Evolutionary conservation across 1,139 yeast species (phyloP), one percentile per base, ranked within the genome.

Genomic region (Debaryomycetaceae sp.): DNA sequence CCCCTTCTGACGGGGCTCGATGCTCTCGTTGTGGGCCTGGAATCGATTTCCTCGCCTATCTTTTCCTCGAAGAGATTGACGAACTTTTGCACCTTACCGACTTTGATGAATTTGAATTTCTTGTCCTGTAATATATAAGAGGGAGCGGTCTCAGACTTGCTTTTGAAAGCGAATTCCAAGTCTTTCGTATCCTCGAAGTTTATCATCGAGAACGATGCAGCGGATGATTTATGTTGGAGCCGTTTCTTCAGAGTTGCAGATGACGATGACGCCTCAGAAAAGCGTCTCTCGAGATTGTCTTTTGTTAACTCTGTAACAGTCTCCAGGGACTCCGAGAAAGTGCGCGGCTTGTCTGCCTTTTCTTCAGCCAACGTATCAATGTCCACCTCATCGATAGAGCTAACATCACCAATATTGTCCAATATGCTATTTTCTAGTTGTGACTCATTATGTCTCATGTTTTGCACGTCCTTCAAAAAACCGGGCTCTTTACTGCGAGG

Each of bases 11-110:
- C 13, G 27, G 48, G 50, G 24, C 47, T 45, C 13, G 45, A 39
- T 17, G 45, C 43, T 35, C 49, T 42, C 22, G 49, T 37, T n/a
- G 38, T 14, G 13, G 39, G 24, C 3, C 38, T 24, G 31, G 42
- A 40, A 11, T 41, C 44, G 5, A 45, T 24, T 38, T 50, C 59
- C 39, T 55, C 60, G n/a, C 53, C 53, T 40, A 56, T 58, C 46
- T 68, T 60, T 45, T 74, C 78, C 54, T 74, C 79, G 50, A 74
- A 74, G 52, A 73, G 60, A 53, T 65, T 62, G 22, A 74, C 79
- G 53, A 71, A 73, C 55, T 73, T 73, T 49, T 74, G 78, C 20
- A 74, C 79, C 51, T 74, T 74, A 2, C 79, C 79, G 13, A 74
- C 75, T 53, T 72, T 73, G 47, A 74, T 74, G 49, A 68, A 73